phyloP scores from a whole-genome alignment of 805 yeast species.

The Jamesozyma spencerorum region DNA sequence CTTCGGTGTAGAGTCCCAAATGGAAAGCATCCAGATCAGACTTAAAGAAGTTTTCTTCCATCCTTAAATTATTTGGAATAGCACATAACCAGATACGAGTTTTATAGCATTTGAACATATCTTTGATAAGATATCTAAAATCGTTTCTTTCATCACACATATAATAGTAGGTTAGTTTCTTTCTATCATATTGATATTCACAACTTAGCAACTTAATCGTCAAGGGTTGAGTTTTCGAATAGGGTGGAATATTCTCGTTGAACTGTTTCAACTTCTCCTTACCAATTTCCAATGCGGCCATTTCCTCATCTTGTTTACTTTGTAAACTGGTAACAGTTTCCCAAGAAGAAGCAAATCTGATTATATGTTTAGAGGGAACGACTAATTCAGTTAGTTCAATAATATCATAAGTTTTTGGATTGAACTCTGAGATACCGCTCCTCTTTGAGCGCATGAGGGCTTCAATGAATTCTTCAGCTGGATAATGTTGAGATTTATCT shows the following conservation, averaged over 20 bases:
- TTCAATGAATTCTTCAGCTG: constrained; percentile 21
- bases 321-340: constrained; percentile 51
- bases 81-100: constrained; percentile 83
- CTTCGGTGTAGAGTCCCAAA: constrained; percentile 4
- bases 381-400: constrained; percentile 43
- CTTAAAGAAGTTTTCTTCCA: constrained; percentile 26
- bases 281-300: constrained; percentile 61
- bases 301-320: constrained; percentile 60
- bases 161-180: constrained; percentile 66
- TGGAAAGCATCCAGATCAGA: constrained; percentile 19
- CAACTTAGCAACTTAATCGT: constrained; percentile 59
- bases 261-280: constrained; percentile 39
- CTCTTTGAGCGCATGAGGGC: constrained; percentile 24
- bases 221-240: constrained; percentile 26
- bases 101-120: constrained; percentile 64
- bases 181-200: constrained; percentile 75
- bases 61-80: constrained; percentile 34
- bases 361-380: constrained; percentile 68
- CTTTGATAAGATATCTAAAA: constrained; percentile 63
- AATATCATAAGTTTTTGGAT: constrained; percentile 32
- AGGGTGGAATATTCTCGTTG: constrained; percentile 8
- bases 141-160: constrained; percentile 58
- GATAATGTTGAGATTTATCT: constrained; percentile 24
- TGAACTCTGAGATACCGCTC: no score
- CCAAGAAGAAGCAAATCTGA: constrained; percentile 65